Conservation (phyloP, 73 alveolate species). For the Breviolum minutum region DNA sequence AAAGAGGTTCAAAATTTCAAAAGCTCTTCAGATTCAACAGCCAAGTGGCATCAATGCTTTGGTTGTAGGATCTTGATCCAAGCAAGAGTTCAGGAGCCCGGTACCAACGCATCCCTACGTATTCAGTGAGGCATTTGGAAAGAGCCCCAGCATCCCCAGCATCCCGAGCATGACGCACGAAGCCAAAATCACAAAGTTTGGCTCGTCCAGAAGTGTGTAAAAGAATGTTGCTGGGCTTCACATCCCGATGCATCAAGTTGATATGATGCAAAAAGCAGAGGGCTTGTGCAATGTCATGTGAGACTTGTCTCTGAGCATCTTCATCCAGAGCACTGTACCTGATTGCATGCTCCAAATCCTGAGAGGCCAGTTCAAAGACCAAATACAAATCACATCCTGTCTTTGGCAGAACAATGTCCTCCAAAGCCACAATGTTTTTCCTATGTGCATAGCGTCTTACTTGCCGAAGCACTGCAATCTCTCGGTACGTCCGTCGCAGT, state of each 20-base stretch:
- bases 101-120: conserved; percentile 87
- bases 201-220: conserved; percentile 16
- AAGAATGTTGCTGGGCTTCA: conserved; percentile 51
- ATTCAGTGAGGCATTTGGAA: conserved; percentile 1
- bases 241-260: conserved; percentile 55
- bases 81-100: conserved; percentile 76
- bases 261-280: not conserved
- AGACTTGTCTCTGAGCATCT: not conserved
- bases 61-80: not conserved
- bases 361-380: conserved; percentile 51
- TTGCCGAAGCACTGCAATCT: conserved; percentile 68
- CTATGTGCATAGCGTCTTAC: not conserved
- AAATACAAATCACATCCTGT: conserved; percentile 42
- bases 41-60: conserved; percentile 30
- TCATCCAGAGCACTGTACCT: conserved; percentile 19
- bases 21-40: too few relatives aligned
- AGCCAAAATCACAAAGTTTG: conserved; percentile 43
- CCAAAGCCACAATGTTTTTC: conserved; percentile 24
- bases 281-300: conserved; percentile 33
- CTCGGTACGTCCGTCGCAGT: conserved; percentile 45
- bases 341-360: conserved; percentile 73
- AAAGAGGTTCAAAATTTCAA: too few relatives aligned
- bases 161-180: not conserved
- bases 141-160: too few relatives aligned
- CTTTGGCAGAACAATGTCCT: conserved; percentile 42